Percentiles rank a stretch among this genome's conserved stretches.
phyloP scores from a whole-genome alignment of 805 yeast species.

The Komagataella kurtzmanii region DNA sequence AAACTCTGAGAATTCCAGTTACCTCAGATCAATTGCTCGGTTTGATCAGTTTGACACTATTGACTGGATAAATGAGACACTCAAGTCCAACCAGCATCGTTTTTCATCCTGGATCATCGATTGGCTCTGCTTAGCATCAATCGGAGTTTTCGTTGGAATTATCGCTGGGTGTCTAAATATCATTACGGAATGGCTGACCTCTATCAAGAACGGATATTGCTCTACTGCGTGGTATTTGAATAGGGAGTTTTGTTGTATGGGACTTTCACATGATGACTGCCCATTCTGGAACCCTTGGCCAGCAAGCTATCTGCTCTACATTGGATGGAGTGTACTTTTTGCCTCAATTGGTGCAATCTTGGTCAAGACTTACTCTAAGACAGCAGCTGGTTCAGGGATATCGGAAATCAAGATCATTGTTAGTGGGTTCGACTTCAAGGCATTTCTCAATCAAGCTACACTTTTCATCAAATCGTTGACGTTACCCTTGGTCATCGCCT shows the following conservation, averaged over 20 bases:
- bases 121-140: constrained; percentile 64
- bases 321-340: constrained; percentile 43
- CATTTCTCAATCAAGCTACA: constrained; percentile 65
- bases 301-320: constrained; percentile 43
- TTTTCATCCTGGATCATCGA: constrained; percentile 22
- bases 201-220: constrained; percentile 72
- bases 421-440: constrained; percentile 72
- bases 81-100: constrained; percentile 27
- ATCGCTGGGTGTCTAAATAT: constrained; percentile 77
- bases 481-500: constrained; percentile 81
- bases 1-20: neutral
- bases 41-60: constrained; percentile 54
- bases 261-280: constrained; percentile 35
- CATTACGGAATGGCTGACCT: constrained; percentile 77
- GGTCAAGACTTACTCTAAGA: constrained; percentile 64
- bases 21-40: constrained; percentile 20
- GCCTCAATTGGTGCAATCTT: constrained; percentile 53
- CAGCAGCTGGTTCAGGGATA: constrained; percentile 96
- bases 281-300: constrained; percentile 63
- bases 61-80: constrained; percentile 58
- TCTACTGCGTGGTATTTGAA: constrained; percentile 53
- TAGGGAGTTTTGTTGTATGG: constrained; percentile 75
- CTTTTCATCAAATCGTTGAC: constrained; percentile 65
- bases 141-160: constrained; percentile 68
- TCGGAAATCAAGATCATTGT: constrained; percentile 93